Evolutionary conservation across 2,329 filamentous ascomycete genomes (phyloP), one percentile per base, ranked within the genome.

Genomic region (Aureobasidium lini): DNA sequence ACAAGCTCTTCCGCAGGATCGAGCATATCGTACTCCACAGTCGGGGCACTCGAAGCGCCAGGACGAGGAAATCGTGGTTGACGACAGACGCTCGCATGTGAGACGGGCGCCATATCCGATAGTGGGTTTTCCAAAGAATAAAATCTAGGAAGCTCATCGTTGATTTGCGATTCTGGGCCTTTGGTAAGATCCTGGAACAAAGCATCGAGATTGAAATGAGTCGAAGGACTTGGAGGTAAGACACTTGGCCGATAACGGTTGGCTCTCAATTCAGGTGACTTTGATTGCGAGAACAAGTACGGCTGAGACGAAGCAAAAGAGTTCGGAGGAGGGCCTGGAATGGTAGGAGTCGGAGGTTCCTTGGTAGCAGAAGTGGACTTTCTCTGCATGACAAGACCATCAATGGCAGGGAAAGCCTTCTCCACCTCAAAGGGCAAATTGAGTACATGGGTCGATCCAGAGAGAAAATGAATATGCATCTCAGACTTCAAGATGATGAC

Each of bases 391-490:
- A 99, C 81, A 52, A 97, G 81, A 29, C 94, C 94, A 34, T 84
- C 80, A 6, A 91, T 88, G 11, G 89, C 89, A 37, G 93, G 85
- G 71, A 92, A 90, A 32, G 89, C 91, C 57, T 84, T 84, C 69
- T 96, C 90, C 43, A 96, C 88, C 74, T 97, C 92, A 69, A 99
- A 99, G 1, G 93, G 93, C 69, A 99, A 84, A 71, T 96, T 90
- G 49, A 97, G 81, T 61, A 96, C 84, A 79, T 99, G 89, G 69
- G 84, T 94, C 36, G 90, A 86, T 18, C 93, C 93, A 1, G 88
- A 84, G 39, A 97, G 81, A 70, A 95, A 96, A 77, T 92, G 95
- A 64, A 99, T 84, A 70, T 97, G 93, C 23, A 90, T 91, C 70
- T 97, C 93, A 0, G 90, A 92, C 73, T 89, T 92, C 64, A 99